Percentiles rank a stretch among this genome's conserved stretches.
Evolutionary conservation across 441 rosid genomes (phyloP).

Genomic region (Viola pubescens): DNA sequence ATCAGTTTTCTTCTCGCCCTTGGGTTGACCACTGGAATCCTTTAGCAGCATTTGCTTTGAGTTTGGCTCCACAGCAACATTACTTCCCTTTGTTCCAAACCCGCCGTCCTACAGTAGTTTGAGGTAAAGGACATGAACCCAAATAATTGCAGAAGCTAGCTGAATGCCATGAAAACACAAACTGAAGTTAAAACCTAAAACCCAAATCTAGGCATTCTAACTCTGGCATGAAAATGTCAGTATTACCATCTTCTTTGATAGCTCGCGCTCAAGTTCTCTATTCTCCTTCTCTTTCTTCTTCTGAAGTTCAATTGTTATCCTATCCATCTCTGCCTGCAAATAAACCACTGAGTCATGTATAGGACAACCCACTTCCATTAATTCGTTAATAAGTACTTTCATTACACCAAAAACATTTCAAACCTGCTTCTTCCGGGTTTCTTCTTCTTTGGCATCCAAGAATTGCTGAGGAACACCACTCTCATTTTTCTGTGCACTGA

Average conservation of each 20-base stretch:
- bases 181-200: slow-evolving; percentile 58
- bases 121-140: slow-evolving; percentile 99
- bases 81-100: slow-evolving; percentile 38
- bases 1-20: slow-evolving; percentile 44
- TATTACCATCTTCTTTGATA: slow-evolving; percentile 68
- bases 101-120: slow-evolving; percentile 98
- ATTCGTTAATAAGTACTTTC: too few relatives aligned
- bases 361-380: slow-evolving; percentile 6
- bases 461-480: slow-evolving; percentile 94
- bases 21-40: slow-evolving; percentile 30
- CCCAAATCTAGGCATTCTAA: slow-evolving; percentile 33
- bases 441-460: slow-evolving; percentile 85
- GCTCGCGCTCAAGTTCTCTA: slow-evolving; percentile 46
- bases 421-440: slow-evolving; percentile 69
- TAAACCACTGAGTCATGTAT: slow-evolving; percentile 8
- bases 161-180: slow-evolving; percentile 85
- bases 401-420: slow-evolving; percentile 7
- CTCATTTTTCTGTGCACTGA: slow-evolving; percentile 80
- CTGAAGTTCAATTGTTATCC: slow-evolving; percentile 49
- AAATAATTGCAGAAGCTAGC: slow-evolving; percentile 99
- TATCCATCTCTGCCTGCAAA: slow-evolving; percentile 62
- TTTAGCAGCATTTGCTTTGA: slow-evolving; percentile 31
- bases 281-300: slow-evolving; percentile 62
- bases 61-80: slow-evolving; percentile 32
- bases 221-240: slow-evolving; percentile 63